Evolutionary conservation across 257 asterid genomes (phyloP).

Genomic region (Solanum pimpinellifolium): DNA sequence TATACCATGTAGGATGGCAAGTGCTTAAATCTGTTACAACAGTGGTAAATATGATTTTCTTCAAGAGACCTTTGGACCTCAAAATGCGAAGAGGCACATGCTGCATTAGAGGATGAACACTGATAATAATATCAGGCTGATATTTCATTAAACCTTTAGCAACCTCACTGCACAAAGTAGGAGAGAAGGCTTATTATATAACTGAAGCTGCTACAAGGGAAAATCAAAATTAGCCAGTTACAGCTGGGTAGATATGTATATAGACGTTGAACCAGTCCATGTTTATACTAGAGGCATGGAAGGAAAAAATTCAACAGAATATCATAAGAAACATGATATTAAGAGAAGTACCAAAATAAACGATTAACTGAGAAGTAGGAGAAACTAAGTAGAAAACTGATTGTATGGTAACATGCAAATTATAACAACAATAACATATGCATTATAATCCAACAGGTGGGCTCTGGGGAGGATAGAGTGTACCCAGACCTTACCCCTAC

Average conservation of each 20-base stretch:
- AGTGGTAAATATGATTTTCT: constrained; percentile 91
- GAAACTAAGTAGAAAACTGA: background rate
- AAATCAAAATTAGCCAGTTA: background rate
- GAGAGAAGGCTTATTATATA: constrained; percentile 3
- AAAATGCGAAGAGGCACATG: constrained; percentile 94
- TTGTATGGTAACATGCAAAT: background rate
- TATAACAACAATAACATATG: background rate
- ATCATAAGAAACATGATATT: background rate
- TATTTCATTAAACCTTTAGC: constrained; percentile 93
- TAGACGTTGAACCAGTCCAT: background rate
- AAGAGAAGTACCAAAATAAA: background rate
- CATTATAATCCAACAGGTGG: background rate
- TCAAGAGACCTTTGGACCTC: constrained; percentile 82
- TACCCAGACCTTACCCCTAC: background rate
- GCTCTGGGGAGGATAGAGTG: background rate
- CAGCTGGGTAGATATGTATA: background rate
- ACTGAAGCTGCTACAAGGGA: background rate
- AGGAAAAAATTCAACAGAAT: background rate
- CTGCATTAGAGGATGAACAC: constrained; percentile 98
- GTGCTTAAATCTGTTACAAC: constrained; percentile 89
- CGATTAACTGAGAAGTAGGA: background rate
- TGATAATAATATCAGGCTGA: constrained; percentile 89
- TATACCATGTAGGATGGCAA: constrained; percentile 97
- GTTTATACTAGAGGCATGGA: background rate
- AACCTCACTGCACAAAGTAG: constrained; percentile 56